phyloP scores from a whole-genome alignment of 345 rosid genomes.

The Sonneratia alba region DNA sequence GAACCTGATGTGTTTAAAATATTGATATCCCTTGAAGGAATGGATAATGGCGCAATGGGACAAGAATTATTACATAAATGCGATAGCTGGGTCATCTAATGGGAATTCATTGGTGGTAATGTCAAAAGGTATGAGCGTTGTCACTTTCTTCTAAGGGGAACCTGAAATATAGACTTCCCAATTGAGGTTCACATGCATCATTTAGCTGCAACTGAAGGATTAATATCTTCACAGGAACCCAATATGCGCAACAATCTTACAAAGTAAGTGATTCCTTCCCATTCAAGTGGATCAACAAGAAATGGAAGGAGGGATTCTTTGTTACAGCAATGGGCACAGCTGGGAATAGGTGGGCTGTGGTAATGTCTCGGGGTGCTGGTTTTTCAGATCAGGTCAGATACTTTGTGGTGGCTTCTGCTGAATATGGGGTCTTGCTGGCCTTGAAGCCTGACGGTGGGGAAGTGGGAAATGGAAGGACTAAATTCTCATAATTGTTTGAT shows the following conservation, averaged over 20 bases:
- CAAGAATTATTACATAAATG: slow-evolving; percentile 80
- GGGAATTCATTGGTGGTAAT: slow-evolving; percentile 92
- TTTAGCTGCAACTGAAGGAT: background rate
- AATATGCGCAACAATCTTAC: slow-evolving; percentile 81
- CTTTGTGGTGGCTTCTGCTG: background rate
- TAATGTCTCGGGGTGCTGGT: slow-evolving; percentile 93
- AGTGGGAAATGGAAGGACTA: background rate
- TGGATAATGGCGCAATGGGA: slow-evolving; percentile 99
- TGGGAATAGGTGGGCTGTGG: slow-evolving; percentile 89
- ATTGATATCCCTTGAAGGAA: slow-evolving; percentile 33
- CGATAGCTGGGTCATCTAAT: slow-evolving; percentile 69
- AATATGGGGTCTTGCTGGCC: background rate
- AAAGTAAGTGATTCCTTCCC: slow-evolving; percentile 94
- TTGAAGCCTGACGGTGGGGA: background rate
- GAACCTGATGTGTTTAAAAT: background rate
- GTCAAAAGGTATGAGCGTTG: slow-evolving; percentile 63
- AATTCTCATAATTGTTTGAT: background rate
- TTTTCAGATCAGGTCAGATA: slow-evolving; percentile 60
- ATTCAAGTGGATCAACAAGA: slow-evolving; percentile 91
- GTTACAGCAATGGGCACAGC: slow-evolving; percentile 94
- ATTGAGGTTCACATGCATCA: background rate
- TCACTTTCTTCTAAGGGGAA: background rate
- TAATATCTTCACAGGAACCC: slow-evolving; percentile 43
- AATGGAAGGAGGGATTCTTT: slow-evolving; percentile 91
- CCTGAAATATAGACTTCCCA: background rate